Evolutionary conservation across 495 filamentous ascomycete species (phyloP).

Genomic region (Rhypophila decipiens): DNA sequence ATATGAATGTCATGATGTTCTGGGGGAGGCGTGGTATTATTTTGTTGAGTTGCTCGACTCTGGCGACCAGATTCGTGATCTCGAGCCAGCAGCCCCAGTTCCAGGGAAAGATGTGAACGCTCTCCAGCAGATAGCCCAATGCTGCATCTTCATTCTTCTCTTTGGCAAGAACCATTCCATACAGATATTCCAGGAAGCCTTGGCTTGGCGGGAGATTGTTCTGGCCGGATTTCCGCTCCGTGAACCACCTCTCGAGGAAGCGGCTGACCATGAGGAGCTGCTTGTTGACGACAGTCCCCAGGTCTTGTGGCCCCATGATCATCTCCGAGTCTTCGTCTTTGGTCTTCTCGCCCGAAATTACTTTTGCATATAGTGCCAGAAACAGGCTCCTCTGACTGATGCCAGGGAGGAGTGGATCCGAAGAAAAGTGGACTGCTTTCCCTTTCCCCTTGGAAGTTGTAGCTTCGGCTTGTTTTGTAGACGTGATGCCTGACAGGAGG

Average conservation of each 20-base stretch:
- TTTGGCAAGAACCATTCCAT: conserved; percentile 78
- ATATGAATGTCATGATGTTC: conserved; percentile 89
- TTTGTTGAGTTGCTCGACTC: conserved; percentile 63
- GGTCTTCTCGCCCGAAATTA: conserved; percentile 88
- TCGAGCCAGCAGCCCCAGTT: conserved; percentile 98
- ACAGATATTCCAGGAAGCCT: conserved; percentile 92
- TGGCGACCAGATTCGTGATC: conserved; percentile 66
- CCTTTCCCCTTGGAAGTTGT: conserved; percentile 50
- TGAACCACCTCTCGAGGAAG: conserved; percentile 73
- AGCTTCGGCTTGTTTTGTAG: conserved; percentile 39
- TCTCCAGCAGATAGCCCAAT: conserved; percentile 72
- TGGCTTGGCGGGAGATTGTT: conserved; percentile 57
- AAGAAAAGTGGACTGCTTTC: conserved; percentile 12
- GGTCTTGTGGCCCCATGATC: conserved; percentile 89
- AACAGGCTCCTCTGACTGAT: conserved; percentile 91
- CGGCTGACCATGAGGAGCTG: conserved; percentile 68
- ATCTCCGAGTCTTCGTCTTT: conserved; percentile 97
- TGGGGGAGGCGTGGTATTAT: conserved; percentile 60
- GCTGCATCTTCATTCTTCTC: conserved; percentile 83
- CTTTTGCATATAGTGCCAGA: conserved; percentile 85
- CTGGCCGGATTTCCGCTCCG: conserved; percentile 51
- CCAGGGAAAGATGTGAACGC: conserved; percentile 79
- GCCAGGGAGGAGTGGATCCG: conserved; percentile 22
- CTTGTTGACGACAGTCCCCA: conserved; percentile 73
- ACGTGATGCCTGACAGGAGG: conserved; percentile 55